These are phyloP conservation scores for Arachnomyces sp. DNA, from an alignment of 2,329 filamentous ascomycete genomes.

Conservation along the genomic window DNA sequence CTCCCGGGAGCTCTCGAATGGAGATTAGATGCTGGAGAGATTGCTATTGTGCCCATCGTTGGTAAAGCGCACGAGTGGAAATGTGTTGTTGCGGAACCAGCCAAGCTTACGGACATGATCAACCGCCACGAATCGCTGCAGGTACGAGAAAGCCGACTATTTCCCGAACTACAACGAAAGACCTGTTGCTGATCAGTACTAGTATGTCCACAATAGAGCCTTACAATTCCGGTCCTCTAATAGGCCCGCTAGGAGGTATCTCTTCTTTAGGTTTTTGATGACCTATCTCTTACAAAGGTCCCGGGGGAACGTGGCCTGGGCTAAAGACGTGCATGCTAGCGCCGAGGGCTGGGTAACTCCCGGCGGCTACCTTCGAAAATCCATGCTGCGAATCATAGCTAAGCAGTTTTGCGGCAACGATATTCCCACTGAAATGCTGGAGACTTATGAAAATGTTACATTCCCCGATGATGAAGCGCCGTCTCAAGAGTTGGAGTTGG, in stretches of 20 bases:
- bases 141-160: constrained; percentile 5
- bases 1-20: constrained; percentile 8
- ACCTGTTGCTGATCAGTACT: constrained; percentile 3
- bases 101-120: constrained; percentile 3
- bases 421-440: too few species aligned
- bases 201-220: constrained; percentile 13
- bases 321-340: background rate
- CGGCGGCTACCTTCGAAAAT: constrained; percentile 5
- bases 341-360: constrained; percentile 3
- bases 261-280: constrained; percentile 17
- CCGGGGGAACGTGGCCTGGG: constrained; percentile 4
- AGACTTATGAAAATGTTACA: too few species aligned
- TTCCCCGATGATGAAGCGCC: too few species aligned
- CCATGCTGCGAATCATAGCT: constrained; percentile 4
- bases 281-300: constrained; percentile 12
- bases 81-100: constrained; percentile 11
- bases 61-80: constrained; percentile 8
- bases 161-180: constrained; percentile 3
- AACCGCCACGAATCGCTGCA: constrained; percentile 2
- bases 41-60: constrained; percentile 13
- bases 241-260: constrained; percentile 13
- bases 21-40: constrained; percentile 10
- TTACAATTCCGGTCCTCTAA: constrained; percentile 12
- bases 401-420: too few species aligned
- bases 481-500: too few species aligned